These are phyloP conservation scores for Paramecium bursaria DNA, from an alignment of 73 alveolate species.

Conservation along the genomic window DNA sequence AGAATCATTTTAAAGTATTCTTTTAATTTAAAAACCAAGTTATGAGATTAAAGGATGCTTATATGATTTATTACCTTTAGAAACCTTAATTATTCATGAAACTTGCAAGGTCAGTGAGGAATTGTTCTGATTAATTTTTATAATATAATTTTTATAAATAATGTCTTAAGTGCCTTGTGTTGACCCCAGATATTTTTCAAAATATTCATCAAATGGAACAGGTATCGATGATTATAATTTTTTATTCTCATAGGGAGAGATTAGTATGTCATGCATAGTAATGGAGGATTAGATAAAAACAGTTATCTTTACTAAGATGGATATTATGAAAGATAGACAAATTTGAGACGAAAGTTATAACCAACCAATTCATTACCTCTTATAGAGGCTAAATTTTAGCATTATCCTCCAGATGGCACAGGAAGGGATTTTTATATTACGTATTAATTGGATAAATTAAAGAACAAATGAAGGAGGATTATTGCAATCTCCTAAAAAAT, in stretches of 20 bases:
- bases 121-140: no score
- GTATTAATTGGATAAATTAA: not conserved
- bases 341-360: not conserved
- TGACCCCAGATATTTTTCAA: not conserved
- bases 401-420: conserved; percentile 22
- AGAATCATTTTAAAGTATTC: conserved; percentile 45
- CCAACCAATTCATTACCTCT: not conserved
- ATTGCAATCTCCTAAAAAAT: not conserved
- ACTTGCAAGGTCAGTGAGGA: no score
- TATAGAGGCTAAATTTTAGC: not conserved
- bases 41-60: conserved; percentile 43
- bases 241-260: conserved; percentile 49
- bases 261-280: conserved; percentile 10
- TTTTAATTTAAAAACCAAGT: not conserved
- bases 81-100: not conserved
- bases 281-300: conserved; percentile 27
- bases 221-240: not conserved
- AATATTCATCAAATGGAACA: not conserved
- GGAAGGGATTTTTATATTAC: conserved; percentile 39
- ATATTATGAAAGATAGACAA: not conserved
- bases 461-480: conserved; percentile 19
- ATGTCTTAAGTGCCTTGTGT: no score
- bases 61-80: conserved; percentile 25
- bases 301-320: conserved; percentile 13
- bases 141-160: no score